phyloP scores from a whole-genome alignment of 2,329 filamentous ascomycete genomes.

The Colletotrichum ledebouriae region DNA sequence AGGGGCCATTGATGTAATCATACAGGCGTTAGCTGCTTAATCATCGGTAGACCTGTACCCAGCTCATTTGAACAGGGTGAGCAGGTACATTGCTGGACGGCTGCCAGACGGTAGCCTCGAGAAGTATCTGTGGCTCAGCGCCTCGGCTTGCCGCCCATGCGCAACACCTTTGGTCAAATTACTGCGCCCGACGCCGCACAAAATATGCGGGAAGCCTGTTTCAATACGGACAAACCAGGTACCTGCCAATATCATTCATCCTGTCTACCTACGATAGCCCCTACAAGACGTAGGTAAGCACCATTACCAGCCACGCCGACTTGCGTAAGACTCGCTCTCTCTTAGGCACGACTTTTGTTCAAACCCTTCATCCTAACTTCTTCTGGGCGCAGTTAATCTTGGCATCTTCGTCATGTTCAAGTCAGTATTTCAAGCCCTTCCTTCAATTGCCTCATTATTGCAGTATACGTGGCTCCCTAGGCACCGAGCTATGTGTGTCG shows the following conservation, averaged over 20 bases:
- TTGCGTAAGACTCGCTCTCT: conserved; percentile 50
- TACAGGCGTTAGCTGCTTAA: conserved; percentile 29
- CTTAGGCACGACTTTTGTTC: neutral
- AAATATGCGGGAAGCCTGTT: conserved; percentile 28
- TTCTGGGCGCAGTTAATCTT: no score
- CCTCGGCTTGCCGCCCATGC: neutral
- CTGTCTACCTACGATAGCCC: no score
- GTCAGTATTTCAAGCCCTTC: neutral
- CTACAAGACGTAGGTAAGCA: no score
- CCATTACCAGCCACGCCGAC: conserved; percentile 50
- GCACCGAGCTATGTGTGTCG: neutral
- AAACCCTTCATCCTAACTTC: neutral
- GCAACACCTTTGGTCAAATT: neutral
- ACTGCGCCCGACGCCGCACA: conserved; percentile 4
- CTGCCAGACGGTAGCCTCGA: no score
- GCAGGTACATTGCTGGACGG: no score
- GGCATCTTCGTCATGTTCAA: neutral
- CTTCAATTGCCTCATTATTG: neutral
- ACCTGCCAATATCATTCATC: neutral
- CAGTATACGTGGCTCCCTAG: conserved; percentile 24
- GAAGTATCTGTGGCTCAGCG: no score
- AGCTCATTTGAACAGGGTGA: no score
- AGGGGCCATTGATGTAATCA: conserved; percentile 51
- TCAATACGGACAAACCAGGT: conserved; percentile 19
- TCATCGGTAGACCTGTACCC: conserved; percentile 10